Evolutionary conservation across 1,284 basidiomycete genomes (phyloP), one percentile per base, ranked within the genome.

Genomic region (Puccinia coronata): DNA sequence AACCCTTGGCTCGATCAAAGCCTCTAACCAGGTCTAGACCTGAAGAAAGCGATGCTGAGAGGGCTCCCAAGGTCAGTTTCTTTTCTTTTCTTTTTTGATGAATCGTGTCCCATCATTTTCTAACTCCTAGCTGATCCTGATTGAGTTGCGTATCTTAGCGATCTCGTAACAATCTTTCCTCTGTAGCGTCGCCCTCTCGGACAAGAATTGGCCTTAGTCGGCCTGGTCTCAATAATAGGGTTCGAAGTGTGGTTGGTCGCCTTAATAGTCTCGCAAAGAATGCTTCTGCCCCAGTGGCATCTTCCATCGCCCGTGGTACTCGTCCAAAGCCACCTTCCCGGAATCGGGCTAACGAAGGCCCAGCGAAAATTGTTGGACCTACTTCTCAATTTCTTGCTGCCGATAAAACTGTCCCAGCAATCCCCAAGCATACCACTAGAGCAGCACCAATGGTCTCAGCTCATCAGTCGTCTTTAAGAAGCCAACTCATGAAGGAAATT

Each of bases 1-100:
- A 55, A 39, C 31, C 41, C 11, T 41, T 20, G 34, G 25, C 43
- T 34, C 49, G 47, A 63, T 11, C 49, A 51, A 78, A 78, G 28
- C 25, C 59, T 51, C 75, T 51, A 41, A 47, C 63, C n/a, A 59
- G 75, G 28, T 51, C 61, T n/a, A 43, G 65, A 9, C 43, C 75
- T 34, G 47, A 43, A 20, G 75, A 78, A 5, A 18, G 43, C 12
- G 75, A 49, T 39, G 65, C 43, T 51, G 75, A 78, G 8, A 67
- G 75, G 49, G 61, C 75, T 69, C 47, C 75, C 59, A 78, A 78
- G 63, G 75, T 78, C 9, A 41, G 49, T 53, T 55, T n/a, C 51
- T 39, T 55, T 55, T 71, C 47, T 28, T 34, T 53, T 55, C 14
- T 39, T 39, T 55, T 55, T 71, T 31, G 34, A 71, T 71, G 18